These are phyloP conservation scores for Lodderomyces oxycetoniae DNA, from an alignment of 1,139 yeast species.

Conservation along the genomic window DNA sequence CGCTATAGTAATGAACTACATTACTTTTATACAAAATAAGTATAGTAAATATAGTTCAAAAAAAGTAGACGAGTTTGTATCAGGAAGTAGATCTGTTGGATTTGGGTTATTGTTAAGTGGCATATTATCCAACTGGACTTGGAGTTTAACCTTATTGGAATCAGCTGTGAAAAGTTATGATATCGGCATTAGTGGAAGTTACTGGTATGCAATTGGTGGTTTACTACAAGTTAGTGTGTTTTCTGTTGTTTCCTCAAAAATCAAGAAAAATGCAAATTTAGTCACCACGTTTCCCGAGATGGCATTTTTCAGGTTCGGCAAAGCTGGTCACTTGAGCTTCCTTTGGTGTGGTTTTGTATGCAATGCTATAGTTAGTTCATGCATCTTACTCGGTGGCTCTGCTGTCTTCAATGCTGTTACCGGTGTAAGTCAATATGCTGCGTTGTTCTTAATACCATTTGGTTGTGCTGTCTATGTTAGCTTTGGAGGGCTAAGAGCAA, in stretches of 20 bases:
- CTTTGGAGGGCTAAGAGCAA: conserved; percentile 44
- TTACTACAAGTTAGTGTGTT: conserved; percentile 34
- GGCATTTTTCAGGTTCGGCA: conserved; percentile 34
- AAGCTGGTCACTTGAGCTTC: conserved; percentile 32
- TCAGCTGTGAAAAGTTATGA: conserved; percentile 9
- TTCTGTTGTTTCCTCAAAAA: conserved; percentile 31
- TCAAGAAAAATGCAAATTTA: conserved; percentile 34
- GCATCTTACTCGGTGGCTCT: conserved; percentile 37
- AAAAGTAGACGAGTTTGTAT: conserved; percentile 32
- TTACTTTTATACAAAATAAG: conserved; percentile 28
- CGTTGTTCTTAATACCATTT: conserved; percentile 32
- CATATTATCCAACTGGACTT: conserved; percentile 35
- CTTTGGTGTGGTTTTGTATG: conserved; percentile 35
- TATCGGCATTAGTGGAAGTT: conserved; percentile 25
- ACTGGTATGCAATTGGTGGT: conserved; percentile 34
- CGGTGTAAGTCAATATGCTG: conserved; percentile 34
- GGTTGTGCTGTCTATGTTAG: conserved; percentile 36
- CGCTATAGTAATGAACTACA: conserved; percentile 27
- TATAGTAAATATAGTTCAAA: conserved; percentile 23
- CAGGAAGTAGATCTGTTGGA: conserved; percentile 32
- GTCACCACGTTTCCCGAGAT: conserved; percentile 40
- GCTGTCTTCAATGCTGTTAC: conserved; percentile 34
- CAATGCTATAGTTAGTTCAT: conserved; percentile 33
- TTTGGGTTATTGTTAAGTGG: conserved; percentile 31
- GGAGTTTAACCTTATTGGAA: conserved; percentile 30